Evolutionary conservation across 345 rosid genomes (phyloP).

Genomic region (Lepidium aucheri): DNA sequence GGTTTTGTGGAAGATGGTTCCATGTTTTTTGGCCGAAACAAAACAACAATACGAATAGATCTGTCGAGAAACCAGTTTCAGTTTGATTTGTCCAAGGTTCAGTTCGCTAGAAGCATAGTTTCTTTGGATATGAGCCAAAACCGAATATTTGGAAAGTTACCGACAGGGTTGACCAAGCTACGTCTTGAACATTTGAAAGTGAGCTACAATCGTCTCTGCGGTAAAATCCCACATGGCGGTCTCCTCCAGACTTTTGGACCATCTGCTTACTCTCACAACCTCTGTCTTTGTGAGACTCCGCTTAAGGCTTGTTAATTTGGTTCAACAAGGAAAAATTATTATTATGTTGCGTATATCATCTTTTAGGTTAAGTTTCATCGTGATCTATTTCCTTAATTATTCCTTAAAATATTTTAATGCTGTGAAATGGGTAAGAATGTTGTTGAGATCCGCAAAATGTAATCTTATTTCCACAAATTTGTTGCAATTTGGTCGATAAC

Average conservation of each 20-base stretch:
- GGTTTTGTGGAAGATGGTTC: conserved; percentile 55
- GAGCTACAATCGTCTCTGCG: conserved; percentile 68
- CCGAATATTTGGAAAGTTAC: conserved; percentile 53
- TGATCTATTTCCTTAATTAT: background rate
- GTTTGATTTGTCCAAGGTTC: conserved; percentile 54
- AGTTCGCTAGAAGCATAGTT: conserved; percentile 34
- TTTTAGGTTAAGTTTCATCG: no score
- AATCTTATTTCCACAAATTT: background rate
- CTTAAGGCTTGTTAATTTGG: conserved; percentile 38
- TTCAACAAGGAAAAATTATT: no score
- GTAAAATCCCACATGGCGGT: conserved; percentile 64
- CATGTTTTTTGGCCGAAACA: conserved; percentile 55
- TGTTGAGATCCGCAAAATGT: background rate
- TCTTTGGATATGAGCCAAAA: conserved; percentile 56
- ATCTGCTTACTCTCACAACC: conserved; percentile 45
- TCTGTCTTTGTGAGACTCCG: conserved; percentile 75
- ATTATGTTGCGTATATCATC: no score
- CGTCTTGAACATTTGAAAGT: conserved; percentile 43
- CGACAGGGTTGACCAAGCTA: conserved; percentile 29
- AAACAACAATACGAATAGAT: conserved; percentile 35
- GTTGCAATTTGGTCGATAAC: no score
- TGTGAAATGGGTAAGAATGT: background rate
- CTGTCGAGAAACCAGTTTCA: conserved; percentile 55
- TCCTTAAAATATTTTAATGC: background rate
- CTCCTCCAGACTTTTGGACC: conserved; percentile 50